A percentile compares a stretch with the other conserved stretches of the same genome.
Evolutionary conservation across 345 rosid genomes (phyloP).

Genomic region (Bruguiera parviflora): DNA sequence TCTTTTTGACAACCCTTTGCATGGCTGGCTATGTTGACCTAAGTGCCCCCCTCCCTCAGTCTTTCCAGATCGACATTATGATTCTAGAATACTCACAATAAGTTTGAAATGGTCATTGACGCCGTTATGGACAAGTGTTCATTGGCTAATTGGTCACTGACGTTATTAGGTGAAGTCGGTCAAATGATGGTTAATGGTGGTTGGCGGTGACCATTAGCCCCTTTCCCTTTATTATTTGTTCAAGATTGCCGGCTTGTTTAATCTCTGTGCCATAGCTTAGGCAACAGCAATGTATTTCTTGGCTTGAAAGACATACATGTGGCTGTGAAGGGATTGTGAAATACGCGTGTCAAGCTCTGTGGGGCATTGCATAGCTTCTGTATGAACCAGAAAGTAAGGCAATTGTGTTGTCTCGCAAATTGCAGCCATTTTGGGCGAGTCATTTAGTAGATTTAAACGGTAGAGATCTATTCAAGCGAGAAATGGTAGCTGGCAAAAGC

Average conservation of each 20-base stretch:
- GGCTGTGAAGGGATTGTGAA: neutral
- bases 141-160: no score
- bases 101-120: no score
- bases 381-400: neutral
- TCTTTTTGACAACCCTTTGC: conserved; percentile 18
- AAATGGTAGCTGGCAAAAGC: conserved; percentile 17
- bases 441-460: neutral
- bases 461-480: neutral
- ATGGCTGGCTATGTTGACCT: conserved; percentile 14
- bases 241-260: no score
- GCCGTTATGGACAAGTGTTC: no score
- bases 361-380: neutral
- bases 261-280: no score
- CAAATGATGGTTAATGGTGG: no score
- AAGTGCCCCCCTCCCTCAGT: neutral
- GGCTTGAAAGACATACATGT: neutral
- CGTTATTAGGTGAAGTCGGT: no score
- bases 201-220: no score
- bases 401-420: no score
- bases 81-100: no score
- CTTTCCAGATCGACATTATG: neutral
- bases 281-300: neutral
- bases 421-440: neutral
- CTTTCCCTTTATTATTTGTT: no score
- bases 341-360: conserved; percentile 10